A percentile compares a stretch with the other conserved stretches of the same genome.
Evolutionary conservation across 495 filamentous ascomycete species (phyloP).

Genomic region (Lophium mytilinum): DNA sequence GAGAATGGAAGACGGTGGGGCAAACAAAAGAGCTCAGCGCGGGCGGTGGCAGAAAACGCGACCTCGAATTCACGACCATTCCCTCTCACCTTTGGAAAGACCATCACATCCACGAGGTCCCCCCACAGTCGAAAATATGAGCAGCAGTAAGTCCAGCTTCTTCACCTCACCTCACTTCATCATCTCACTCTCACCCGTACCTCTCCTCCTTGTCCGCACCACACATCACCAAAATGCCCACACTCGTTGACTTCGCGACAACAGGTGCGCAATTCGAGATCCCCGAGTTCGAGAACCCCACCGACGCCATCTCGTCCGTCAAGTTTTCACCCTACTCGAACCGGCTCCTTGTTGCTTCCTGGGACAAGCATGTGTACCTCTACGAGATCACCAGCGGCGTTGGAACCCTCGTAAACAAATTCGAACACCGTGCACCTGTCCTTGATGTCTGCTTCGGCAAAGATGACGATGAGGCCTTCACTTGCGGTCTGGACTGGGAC

Average conservation of each 20-base stretch:
- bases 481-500: slow-evolving; percentile 73
- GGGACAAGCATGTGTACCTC: slow-evolving; percentile 86
- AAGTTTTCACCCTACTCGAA: slow-evolving; percentile 70
- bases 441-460: slow-evolving; percentile 87
- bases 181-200: neutral
- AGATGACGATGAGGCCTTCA: slow-evolving; percentile 73
- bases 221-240: too few relatives aligned
- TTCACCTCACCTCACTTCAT: too few relatives aligned
- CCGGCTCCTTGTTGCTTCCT: slow-evolving; percentile 79
- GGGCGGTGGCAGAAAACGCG: neutral
- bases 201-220: neutral
- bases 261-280: slow-evolving; percentile 53
- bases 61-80: neutral
- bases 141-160: neutral
- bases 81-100: too few relatives aligned
- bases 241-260: too few relatives aligned
- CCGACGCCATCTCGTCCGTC: slow-evolving; percentile 78
- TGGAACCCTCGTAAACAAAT: slow-evolving; percentile 56
- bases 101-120: too few relatives aligned
- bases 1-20: neutral
- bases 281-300: slow-evolving; percentile 43
- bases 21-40: neutral
- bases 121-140: neutral
- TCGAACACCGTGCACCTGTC: slow-evolving; percentile 77
- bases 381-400: slow-evolving; percentile 68